A percentile compares a stretch with the other conserved stretches of the same genome.
phyloP scores from a whole-genome alignment of 2,329 filamentous ascomycete genomes.

The Neofusicoccum ribis region DNA sequence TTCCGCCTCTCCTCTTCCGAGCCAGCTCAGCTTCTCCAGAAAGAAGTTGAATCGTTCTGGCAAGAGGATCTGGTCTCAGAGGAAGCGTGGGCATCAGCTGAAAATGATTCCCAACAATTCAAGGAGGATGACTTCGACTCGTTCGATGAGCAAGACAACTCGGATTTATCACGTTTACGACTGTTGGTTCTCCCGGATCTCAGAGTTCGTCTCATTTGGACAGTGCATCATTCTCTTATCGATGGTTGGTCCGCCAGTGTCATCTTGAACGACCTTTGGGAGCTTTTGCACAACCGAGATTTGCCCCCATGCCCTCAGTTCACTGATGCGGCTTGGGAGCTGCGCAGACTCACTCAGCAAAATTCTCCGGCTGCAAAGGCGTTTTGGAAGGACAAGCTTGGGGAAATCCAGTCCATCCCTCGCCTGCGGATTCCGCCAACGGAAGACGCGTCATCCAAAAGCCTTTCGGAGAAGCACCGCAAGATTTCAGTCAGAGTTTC shows the following conservation, averaged over 20 bases:
- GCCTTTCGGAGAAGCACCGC: background rate
- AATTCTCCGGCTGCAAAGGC: background rate
- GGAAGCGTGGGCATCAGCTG: background rate
- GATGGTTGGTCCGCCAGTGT: slow-evolving; percentile 10
- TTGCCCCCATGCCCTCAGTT: background rate
- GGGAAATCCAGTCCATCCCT: background rate
- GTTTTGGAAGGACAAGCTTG: slow-evolving; percentile 3
- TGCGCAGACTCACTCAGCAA: background rate
- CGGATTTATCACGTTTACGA: background rate
- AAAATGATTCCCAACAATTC: background rate
- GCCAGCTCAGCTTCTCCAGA: background rate
- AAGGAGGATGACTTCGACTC: background rate
- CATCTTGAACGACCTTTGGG: slow-evolving; percentile 9
- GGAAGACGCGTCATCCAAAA: background rate
- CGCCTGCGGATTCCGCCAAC: slow-evolving; percentile 4
- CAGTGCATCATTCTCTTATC: background rate
- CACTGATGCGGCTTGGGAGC: background rate
- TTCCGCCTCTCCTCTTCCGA: background rate
- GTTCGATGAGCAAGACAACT: background rate
- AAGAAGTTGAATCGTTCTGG: background rate
- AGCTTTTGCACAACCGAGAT: background rate
- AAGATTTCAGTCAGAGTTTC: background rate
- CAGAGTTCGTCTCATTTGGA: background rate
- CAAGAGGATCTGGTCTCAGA: background rate
- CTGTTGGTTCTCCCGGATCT: background rate